Evolutionary conservation across 1,139 yeast species (phyloP).

Genomic region (Candida sp.): DNA sequence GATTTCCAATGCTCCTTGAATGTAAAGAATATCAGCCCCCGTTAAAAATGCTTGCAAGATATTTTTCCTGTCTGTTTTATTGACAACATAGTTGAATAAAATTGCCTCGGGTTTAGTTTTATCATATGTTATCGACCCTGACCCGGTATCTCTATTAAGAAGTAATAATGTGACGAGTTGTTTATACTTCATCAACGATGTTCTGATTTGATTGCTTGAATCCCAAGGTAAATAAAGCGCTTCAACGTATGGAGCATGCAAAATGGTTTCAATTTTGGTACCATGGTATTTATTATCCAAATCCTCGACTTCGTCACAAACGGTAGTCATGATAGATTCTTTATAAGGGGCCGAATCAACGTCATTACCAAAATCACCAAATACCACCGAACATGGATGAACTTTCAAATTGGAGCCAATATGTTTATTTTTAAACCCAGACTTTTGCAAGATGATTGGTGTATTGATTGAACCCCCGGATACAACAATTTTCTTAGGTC

Average conservation of each 20-base stretch:
- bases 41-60: constrained; percentile 37
- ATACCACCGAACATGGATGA: constrained; percentile 46
- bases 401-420: constrained; percentile 54
- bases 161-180: constrained; percentile 41
- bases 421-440: constrained; percentile 51
- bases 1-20: constrained; percentile 50
- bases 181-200: constrained; percentile 35
- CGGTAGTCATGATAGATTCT: constrained; percentile 51
- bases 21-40: constrained; percentile 46
- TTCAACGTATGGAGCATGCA: constrained; percentile 45
- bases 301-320: constrained; percentile 47
- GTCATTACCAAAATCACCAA: constrained; percentile 42
- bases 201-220: constrained; percentile 30
- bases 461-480: constrained; percentile 53
- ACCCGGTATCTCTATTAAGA: constrained; percentile 46
- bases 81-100: constrained; percentile 37
- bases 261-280: constrained; percentile 50
- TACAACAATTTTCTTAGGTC: constrained; percentile 47
- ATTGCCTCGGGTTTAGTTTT: constrained; percentile 33
- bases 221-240: constrained; percentile 44
- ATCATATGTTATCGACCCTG: constrained; percentile 40
- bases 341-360: constrained; percentile 33
- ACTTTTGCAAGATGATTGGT: constrained; percentile 46
- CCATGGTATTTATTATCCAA: constrained; percentile 58
- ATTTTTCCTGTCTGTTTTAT: constrained; percentile 42